Conservation (phyloP, 169 alveolate genomes). For the Plasmodium berghei region DNA sequence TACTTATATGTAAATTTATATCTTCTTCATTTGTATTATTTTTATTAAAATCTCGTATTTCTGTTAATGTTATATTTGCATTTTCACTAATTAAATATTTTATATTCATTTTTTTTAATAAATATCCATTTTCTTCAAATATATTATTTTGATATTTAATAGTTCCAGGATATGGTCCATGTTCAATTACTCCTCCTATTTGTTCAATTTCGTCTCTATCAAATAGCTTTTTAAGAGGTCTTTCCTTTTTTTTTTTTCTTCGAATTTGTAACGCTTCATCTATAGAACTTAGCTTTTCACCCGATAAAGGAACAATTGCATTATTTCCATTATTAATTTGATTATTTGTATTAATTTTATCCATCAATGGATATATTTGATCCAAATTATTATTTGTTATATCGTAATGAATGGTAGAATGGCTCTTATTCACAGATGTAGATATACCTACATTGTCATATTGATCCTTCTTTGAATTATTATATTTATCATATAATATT, state of each 20-base stretch:
- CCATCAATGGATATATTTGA: not conserved
- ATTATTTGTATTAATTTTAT: not conserved
- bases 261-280: slow-evolving; percentile 66
- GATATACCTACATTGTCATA: not conserved
- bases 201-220: slow-evolving; percentile 88
- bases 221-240: slow-evolving; percentile 83
- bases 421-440: not conserved
- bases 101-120: slow-evolving; percentile 85
- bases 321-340: slow-evolving; percentile 1
- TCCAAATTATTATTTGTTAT: not conserved
- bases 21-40: slow-evolving; percentile 78
- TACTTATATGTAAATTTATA: slow-evolving; percentile 74
- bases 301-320: not conserved
- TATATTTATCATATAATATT: slow-evolving; percentile 72
- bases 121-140: slow-evolving; percentile 88
- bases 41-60: slow-evolving; percentile 83
- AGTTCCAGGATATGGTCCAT: slow-evolving; percentile 89
- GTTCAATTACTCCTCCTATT: slow-evolving; percentile 89
- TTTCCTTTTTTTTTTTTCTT: slow-evolving; percentile 71
- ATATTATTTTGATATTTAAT: slow-evolving; percentile 86
- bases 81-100: slow-evolving; percentile 83
- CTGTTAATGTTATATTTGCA: slow-evolving; percentile 85
- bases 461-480: slow-evolving; percentile 10
- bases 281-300: slow-evolving; percentile 18
- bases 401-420: not conserved